Conservation (phyloP, 805 yeast species). For the Cyberlindnera misumaiensis region DNA sequence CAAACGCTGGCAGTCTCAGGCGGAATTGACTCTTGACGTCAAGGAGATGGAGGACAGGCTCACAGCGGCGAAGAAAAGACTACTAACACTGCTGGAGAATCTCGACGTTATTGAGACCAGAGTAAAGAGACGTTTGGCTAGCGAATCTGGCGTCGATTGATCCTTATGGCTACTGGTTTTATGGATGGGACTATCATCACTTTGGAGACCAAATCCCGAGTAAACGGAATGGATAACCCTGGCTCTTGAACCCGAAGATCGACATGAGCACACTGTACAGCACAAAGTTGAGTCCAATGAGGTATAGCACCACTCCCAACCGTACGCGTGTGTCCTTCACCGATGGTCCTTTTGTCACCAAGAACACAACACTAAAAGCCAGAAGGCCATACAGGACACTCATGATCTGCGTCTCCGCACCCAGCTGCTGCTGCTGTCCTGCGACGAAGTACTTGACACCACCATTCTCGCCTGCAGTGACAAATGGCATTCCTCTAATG, state of each 20-base stretch:
- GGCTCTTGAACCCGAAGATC: slow-evolving; percentile 63
- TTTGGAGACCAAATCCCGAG: slow-evolving; percentile 30
- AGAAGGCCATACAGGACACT: slow-evolving; percentile 66
- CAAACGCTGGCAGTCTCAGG: slow-evolving; percentile 22
- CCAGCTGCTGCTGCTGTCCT: slow-evolving; percentile 74
- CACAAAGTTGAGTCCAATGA: slow-evolving; percentile 41
- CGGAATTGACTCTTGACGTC: slow-evolving; percentile 9
- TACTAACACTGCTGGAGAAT: slow-evolving; percentile 21
- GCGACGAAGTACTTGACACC: slow-evolving; percentile 37
- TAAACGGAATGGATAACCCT: slow-evolving; percentile 71
- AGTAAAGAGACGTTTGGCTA: slow-evolving; percentile 4
- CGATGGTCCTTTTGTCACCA: slow-evolving; percentile 52
- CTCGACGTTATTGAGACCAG: slow-evolving; percentile 30
- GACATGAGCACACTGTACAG: slow-evolving; percentile 57
- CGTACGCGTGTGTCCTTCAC: slow-evolving; percentile 39
- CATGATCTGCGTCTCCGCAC: slow-evolving; percentile 83
- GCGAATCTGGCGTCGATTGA: background rate
- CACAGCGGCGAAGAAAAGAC: slow-evolving; percentile 16
- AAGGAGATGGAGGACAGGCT: slow-evolving; percentile 21
- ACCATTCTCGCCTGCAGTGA: slow-evolving; percentile 36
- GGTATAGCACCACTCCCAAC: slow-evolving; percentile 39
- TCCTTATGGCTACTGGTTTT: background rate
- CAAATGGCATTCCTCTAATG: slow-evolving; percentile 60
- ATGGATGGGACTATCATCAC: background rate
- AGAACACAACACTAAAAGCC: slow-evolving; percentile 50